These are phyloP conservation scores for Cubamyces sp. DNA, from an alignment of 768 basidiomycete species.

Conservation along the genomic window DNA sequence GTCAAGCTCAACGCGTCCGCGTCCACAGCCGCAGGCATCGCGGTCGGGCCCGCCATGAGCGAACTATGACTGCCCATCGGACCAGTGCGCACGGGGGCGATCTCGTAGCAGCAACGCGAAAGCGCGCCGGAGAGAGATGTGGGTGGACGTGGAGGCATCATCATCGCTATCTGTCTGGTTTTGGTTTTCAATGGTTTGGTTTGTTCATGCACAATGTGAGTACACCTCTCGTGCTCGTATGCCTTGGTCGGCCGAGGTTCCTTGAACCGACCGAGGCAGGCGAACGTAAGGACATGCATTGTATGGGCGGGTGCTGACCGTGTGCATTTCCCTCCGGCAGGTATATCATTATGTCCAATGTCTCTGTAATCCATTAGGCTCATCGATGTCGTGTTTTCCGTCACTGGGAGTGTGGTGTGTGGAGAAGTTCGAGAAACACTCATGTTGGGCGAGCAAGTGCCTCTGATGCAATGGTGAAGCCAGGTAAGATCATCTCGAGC, in stretches of 20 bases:
- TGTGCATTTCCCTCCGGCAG: background rate
- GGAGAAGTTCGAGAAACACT: no score
- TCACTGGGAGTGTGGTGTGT: no score
- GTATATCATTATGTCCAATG: background rate
- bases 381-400: no score
- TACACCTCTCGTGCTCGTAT: background rate
- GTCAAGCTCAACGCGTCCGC: slow-evolving; percentile 4
- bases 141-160: background rate
- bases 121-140: background rate
- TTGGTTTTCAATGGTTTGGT: background rate
- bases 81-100: background rate
- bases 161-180: background rate
- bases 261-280: no score
- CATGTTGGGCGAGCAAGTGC: no score
- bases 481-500: no score
- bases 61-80: background rate
- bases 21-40: background rate
- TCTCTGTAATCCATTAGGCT: background rate
- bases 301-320: background rate
- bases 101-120: background rate
- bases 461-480: no score
- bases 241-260: background rate
- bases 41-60: background rate
- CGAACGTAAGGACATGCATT: no score
- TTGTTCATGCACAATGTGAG: background rate